phyloP scores from a whole-genome alignment of 768 basidiomycete species.

The Amanita pseudoporphyria region DNA sequence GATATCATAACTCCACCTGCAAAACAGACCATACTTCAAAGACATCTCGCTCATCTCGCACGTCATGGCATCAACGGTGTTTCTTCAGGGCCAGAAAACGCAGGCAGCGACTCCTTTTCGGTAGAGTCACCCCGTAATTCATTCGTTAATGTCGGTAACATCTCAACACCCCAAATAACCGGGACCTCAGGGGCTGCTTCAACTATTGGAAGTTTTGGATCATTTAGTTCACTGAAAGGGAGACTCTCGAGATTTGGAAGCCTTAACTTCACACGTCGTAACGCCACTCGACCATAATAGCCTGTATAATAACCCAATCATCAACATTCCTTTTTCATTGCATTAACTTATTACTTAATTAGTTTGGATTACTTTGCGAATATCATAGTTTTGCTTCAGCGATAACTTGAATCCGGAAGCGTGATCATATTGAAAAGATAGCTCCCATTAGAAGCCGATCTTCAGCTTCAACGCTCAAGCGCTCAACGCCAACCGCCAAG shows the following conservation, averaged over 20 bases:
- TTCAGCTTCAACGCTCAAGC: too few species aligned
- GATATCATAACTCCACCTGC: constrained; percentile 17
- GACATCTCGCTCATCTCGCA: constrained; percentile 72
- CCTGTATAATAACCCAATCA: neutral
- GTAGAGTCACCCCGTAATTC: constrained; percentile 67
- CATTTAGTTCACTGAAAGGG: constrained; percentile 55
- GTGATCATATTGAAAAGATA: too few species aligned
- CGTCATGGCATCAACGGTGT: constrained; percentile 79
- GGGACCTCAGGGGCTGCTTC: constrained; percentile 55
- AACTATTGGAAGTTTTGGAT: constrained; percentile 50
- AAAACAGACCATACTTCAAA: constrained; percentile 69
- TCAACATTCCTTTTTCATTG: constrained; percentile 10
- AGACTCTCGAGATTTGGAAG: constrained; percentile 74
- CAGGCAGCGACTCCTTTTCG: constrained; percentile 49
- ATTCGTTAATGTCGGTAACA: constrained; percentile 61
- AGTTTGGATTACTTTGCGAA: constrained; percentile 3
- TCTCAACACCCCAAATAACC: constrained; percentile 33
- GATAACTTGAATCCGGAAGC: neutral
- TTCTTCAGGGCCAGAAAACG: constrained; percentile 60
- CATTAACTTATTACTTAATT: constrained; percentile 11
- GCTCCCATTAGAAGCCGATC: too few species aligned
- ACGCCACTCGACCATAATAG: constrained; percentile 13
- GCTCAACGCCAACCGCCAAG: too few species aligned
- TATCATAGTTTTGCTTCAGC: neutral
- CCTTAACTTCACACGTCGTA: constrained; percentile 53